These are phyloP conservation scores for Gnomoniopsis sp. DNA, from an alignment of 2,329 filamentous ascomycete genomes.

Conservation along the genomic window DNA sequence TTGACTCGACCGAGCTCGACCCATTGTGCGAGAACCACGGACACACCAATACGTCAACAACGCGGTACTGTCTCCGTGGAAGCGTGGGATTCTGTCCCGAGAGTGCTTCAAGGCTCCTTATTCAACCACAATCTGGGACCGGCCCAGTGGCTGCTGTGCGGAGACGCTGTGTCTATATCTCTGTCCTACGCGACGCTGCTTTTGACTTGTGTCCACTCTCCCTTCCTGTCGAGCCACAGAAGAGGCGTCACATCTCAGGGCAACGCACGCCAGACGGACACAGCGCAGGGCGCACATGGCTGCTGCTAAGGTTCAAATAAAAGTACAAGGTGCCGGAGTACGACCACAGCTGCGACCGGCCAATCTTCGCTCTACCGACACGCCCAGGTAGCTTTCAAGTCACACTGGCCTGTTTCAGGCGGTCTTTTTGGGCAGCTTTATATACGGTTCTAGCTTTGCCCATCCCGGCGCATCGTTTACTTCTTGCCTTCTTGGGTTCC, in stretches of 20 bases:
- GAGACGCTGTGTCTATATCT: slow-evolving; percentile 14
- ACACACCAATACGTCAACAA: neutral
- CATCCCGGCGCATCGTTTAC: slow-evolving; percentile 9
- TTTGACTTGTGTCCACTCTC: slow-evolving; percentile 5
- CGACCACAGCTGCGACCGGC: slow-evolving; percentile 19
- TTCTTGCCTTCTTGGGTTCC: slow-evolving; percentile 17
- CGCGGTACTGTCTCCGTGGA: neutral
- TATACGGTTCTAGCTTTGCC: slow-evolving; percentile 18
- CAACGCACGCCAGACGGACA: neutral
- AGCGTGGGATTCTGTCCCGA: neutral
- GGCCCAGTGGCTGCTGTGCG: slow-evolving; percentile 9
- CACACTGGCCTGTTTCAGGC: slow-evolving; percentile 21
- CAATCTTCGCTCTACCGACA: slow-evolving; percentile 13
- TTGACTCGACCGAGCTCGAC: neutral
- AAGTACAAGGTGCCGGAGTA: slow-evolving; percentile 7
- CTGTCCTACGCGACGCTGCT: slow-evolving; percentile 12
- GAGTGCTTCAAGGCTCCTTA: neutral
- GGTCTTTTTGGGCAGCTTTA: slow-evolving; percentile 14
- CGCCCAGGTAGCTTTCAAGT: slow-evolving; percentile 13
- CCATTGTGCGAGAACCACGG: neutral
- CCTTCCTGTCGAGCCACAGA: neutral
- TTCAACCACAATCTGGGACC: slow-evolving; percentile 5
- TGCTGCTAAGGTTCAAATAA: neutral
- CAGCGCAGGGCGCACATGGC: slow-evolving; percentile 2
- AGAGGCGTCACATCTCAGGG: neutral